phyloP scores from a whole-genome alignment of 1,139 yeast species.

The Blastobotrys arbuscula region DNA sequence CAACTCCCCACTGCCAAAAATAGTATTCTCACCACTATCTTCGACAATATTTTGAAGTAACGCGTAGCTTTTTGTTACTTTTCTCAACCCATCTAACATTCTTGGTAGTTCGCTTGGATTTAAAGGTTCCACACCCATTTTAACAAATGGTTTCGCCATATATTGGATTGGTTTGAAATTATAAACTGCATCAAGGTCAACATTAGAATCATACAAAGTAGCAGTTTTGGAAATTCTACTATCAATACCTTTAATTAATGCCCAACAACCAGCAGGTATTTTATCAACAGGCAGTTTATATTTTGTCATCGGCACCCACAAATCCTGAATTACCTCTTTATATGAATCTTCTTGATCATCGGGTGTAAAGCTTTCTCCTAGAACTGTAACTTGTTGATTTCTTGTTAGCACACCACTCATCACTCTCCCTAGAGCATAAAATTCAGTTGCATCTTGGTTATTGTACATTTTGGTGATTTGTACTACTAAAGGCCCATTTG shows the following conservation, averaged over 20 bases:
- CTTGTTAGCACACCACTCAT: constrained; percentile 51
- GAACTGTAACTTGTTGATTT: constrained; percentile 47
- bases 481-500: constrained; percentile 46
- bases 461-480: constrained; percentile 59
- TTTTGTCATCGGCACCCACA: constrained; percentile 67
- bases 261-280: constrained; percentile 62
- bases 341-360: constrained; percentile 52
- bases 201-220: constrained; percentile 40
- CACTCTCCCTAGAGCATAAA: constrained; percentile 56
- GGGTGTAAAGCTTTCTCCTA: constrained; percentile 51
- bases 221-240: constrained; percentile 53
- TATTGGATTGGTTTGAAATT: constrained; percentile 43
- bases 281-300: constrained; percentile 53
- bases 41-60: constrained; percentile 67
- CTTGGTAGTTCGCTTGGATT: constrained; percentile 74
- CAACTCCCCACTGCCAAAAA: constrained; percentile 82
- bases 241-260: constrained; percentile 60
- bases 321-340: constrained; percentile 38
- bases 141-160: constrained; percentile 56
- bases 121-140: constrained; percentile 78
- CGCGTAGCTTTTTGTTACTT: constrained; percentile 57
- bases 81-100: constrained; percentile 61
- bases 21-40: constrained; percentile 82
- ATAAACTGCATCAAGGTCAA: constrained; percentile 25
- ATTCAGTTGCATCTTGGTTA: constrained; percentile 41